Evolutionary conservation across 768 basidiomycete genomes (phyloP).

Genomic region (Leccinellum rugosiceps): DNA sequence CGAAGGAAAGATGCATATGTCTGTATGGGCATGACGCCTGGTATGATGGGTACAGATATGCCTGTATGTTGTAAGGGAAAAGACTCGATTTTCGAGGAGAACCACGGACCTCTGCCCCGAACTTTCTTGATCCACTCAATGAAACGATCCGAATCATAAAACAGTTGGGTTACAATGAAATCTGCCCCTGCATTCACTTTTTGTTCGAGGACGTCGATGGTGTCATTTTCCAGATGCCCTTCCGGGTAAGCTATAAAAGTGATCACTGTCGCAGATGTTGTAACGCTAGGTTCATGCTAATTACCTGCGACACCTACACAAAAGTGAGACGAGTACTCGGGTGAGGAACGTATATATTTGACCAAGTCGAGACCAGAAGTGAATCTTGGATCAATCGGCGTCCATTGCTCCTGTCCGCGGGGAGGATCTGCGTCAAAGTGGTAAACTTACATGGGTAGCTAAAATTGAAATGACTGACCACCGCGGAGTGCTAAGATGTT

Average conservation of each 20-base stretch:
- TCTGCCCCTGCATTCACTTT: conserved; percentile 96
- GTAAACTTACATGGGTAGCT: neutral
- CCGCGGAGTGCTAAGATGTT: conserved; percentile 92
- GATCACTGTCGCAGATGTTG: neutral
- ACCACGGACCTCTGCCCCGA: conserved; percentile 59
- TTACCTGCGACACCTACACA: conserved; percentile 94
- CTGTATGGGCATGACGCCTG: conserved; percentile 97
- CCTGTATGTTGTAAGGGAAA: conserved; percentile 46
- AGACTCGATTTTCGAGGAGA: neutral
- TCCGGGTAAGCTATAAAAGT: conserved; percentile 77
- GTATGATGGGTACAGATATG: conserved; percentile 86
- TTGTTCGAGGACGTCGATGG: conserved; percentile 69
- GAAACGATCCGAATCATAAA: conserved; percentile 93
- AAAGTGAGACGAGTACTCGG: conserved; percentile 79
- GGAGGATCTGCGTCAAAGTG: conserved; percentile 67
- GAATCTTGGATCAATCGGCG: conserved; percentile 79
- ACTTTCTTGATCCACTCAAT: conserved; percentile 73
- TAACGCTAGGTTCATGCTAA: neutral
- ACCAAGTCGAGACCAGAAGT: conserved; percentile 88
- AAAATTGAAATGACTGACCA: conserved; percentile 44
- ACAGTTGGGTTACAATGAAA: conserved; percentile 94
- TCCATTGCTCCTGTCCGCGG: conserved; percentile 91
- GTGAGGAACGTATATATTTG: conserved; percentile 73
- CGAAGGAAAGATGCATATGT: conserved; percentile 92
- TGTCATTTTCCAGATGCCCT: conserved; percentile 67